Base-by-base conservation (phyloP, 192 early-diverging fungal species). In the Pilaira anomala region DNA sequence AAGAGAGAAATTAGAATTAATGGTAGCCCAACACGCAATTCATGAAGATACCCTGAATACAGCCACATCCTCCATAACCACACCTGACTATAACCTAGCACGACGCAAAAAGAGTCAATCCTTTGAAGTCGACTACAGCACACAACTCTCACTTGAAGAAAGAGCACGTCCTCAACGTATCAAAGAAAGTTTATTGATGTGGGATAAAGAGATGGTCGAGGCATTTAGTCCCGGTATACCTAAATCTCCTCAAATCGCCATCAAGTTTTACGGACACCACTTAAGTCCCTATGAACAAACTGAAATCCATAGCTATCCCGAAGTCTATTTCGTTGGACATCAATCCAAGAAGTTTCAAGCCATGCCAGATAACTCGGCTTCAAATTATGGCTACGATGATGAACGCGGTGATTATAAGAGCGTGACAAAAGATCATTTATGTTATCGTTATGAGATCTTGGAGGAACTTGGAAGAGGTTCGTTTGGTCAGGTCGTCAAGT, bases 401-500 rank as follows among this genome's bases (percentile, higher is more conserved):
- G 89, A 94, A 48, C 87, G 94, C 5, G 97, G 97, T 22, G 97
- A 99, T 62, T 96, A 96, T 57, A 80, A 88, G 45, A 81, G 97
- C 18, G 83, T 90, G 24, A 79, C 77, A 42, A 88, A 92, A 62
- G 97, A 99, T 78, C 97, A 99, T 76, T 56, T 85, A 30, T 83
- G 76, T 60, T 99, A 93, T 76, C 86, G 97, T 7, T 99, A 97
- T 76, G 97, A 99, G 74, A 78, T 99, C 24, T 56, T 96, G 46
- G 89, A 91, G 18, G 78, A 92, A 51, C 75, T 99, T 41, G 97
- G 97, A 55, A 95, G 98, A 72, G 93, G 92, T 12, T 89, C 91
- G 8, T 98, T 98, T 74, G 96, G 96, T 13, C 94, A 97, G 63
- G 95, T 97, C 7, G 80, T 95, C 63, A 92, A 93, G 58, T 95